Evolutionary conservation across 257 asterid genomes (phyloP).

Genomic region (Verbascum thapsus): DNA sequence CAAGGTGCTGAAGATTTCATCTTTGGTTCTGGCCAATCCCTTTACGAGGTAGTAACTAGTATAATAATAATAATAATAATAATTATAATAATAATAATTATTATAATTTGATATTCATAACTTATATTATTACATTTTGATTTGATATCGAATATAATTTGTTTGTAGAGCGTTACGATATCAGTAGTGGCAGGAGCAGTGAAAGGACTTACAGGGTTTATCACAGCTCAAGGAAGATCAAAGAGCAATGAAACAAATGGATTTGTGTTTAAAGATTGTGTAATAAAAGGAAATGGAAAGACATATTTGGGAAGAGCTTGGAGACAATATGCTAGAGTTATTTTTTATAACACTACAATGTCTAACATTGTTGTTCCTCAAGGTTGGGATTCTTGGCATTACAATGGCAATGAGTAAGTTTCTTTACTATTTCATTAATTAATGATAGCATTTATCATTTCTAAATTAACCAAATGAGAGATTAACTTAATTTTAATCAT

Average conservation of each 20-base stretch:
- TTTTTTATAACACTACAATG: constrained; percentile 51
- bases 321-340: constrained; percentile 67
- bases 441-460: background rate
- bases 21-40: constrained; percentile 76
- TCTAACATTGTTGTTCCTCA: constrained; percentile 45
- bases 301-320: constrained; percentile 65
- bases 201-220: constrained; percentile 51
- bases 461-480: no score
- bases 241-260: constrained; percentile 33
- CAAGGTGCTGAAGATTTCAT: constrained; percentile 80
- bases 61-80: no score
- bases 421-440: background rate
- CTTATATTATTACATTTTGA: no score
- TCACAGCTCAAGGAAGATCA: constrained; percentile 68
- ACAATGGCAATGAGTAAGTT: constrained; percentile 45
- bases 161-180: constrained; percentile 51
- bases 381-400: constrained; percentile 64
- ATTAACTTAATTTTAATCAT: no score
- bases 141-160: no score
- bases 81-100: no score
- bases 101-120: no score
- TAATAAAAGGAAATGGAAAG: constrained; percentile 40
- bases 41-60: constrained; percentile 58
- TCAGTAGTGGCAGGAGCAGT: constrained; percentile 42
- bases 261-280: constrained; percentile 48